Evolutionary conservation across 352 stramenopile species (phyloP).

Genomic region (Elongisporangium senticosum): DNA sequence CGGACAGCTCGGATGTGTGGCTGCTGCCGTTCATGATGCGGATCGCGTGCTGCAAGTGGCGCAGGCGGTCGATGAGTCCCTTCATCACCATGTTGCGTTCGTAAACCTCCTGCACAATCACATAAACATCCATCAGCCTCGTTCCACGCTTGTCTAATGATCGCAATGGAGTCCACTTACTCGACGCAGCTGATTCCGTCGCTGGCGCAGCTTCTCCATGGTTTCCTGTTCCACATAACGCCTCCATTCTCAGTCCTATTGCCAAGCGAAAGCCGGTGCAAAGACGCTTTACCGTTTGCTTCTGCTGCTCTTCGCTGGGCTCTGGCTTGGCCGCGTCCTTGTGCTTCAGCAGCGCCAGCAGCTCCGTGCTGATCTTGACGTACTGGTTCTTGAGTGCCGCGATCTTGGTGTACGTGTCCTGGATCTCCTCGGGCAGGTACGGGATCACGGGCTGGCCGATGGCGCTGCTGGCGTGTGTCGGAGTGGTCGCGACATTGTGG

Average conservation of each 20-base stretch:
- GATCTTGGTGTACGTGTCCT: conserved; percentile 84
- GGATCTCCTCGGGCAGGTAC: conserved; percentile 77
- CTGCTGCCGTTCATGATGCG: conserved; percentile 63
- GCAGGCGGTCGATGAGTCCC: conserved; percentile 72
- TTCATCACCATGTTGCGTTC: conserved; percentile 86
- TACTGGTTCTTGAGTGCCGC: conserved; percentile 75
- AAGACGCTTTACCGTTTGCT: neutral
- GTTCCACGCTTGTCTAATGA: neutral
- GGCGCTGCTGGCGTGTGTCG: conserved; percentile 11
- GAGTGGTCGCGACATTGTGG: conserved; percentile 9
- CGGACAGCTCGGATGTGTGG: conserved; percentile 29
- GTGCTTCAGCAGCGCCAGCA: conserved; percentile 53
- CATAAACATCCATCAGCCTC: neutral
- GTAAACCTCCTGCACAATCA: conserved; percentile 56
- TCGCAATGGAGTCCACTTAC: conserved; percentile 18
- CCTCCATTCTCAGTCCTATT: neutral
- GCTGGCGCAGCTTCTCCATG: conserved; percentile 47
- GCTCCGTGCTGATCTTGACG: conserved; percentile 61
- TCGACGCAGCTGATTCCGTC: conserved; percentile 64
- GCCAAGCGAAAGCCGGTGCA: neutral
- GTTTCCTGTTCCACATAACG: conserved; percentile 25
- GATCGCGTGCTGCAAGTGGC: conserved; percentile 73
- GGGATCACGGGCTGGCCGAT: conserved; percentile 47
- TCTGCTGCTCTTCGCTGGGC: conserved; percentile 6
- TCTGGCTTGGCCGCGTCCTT: conserved; percentile 9